Base-by-base conservation (phyloP, 768 basidiomycete species). In the Boletus speciosus region DNA sequence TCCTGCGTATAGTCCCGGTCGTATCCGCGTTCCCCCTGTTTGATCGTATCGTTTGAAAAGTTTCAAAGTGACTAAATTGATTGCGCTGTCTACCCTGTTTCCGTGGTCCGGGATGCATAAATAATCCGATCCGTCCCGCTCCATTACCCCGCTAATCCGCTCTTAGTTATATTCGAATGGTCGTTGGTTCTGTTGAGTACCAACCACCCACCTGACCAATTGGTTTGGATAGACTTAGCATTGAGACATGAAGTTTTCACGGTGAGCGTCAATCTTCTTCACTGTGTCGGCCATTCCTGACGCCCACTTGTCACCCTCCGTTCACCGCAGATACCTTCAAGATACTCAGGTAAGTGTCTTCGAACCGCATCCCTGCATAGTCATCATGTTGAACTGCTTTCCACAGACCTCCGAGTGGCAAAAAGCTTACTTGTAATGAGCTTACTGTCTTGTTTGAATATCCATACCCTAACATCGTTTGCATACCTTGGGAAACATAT, bases 321-420 rank as follows among this genome's bases (percentile, higher is more conserved):
- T 48, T 55, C 16, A 47, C 34, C n/a, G 12, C 54, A 88, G 87
- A 57, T 83, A 87, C 66, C 73, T 89, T n/a, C 74, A 81, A 59
- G 85, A 89, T 62, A 83, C 81, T 1, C 85, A 86, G 76, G 87
- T 81, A 56, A 43, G 66, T 53, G n/a, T 37, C 34, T 35, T 14
- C 14, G 3, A 29, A 8, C n/a, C 10, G 15, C 31, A 9, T 47
- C 19, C 27, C 7, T 11, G 6, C 35, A 49, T 12, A 36, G 27
- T 35, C 37, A 29, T 37, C 35, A 31, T 52, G 34, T 31, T 49
- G 44, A 58, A 45, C 2, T 40, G 27, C 51, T 12, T 51, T 52
- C 52, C 37, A 7, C 44, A 90, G 89, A 83, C 79, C 31, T 82
- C 86, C 2, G 89, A 90, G 70, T 91, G 69, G 69, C 61, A 66